Evolutionary conservation across 768 basidiomycete genomes (phyloP).

Genomic region (Leccinellum rugosiceps): DNA sequence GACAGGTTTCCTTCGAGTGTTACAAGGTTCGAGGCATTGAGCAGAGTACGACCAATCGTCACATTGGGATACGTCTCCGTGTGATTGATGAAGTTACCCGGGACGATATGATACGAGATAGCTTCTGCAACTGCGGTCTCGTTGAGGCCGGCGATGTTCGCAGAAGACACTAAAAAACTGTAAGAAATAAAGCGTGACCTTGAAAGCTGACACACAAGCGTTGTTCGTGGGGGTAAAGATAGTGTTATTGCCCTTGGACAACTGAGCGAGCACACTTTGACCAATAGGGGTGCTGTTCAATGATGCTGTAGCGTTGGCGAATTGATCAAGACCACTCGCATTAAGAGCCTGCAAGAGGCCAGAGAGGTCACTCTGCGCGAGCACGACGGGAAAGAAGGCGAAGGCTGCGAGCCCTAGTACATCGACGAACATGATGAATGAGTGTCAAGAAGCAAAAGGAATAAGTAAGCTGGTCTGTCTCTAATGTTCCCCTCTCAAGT

Average conservation of each 20-base stretch:
- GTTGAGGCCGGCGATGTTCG: constrained; percentile 23
- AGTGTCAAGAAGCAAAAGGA: neutral
- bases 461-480: neutral
- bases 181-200: neutral
- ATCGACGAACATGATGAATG: constrained; percentile 19
- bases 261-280: constrained; percentile 38
- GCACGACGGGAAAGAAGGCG: constrained; percentile 25
- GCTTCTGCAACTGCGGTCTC: constrained; percentile 41
- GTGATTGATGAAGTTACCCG: constrained; percentile 46
- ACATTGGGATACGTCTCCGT: constrained; percentile 50
- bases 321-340: constrained; percentile 37
- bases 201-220: constrained; percentile 43
- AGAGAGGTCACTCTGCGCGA: constrained; percentile 32
- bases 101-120: constrained; percentile 55
- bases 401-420: constrained; percentile 7
- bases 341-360: constrained; percentile 39
- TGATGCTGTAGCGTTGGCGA: constrained; percentile 37
- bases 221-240: constrained; percentile 56
- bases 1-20: constrained; percentile 54
- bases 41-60: constrained; percentile 63
- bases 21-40: constrained; percentile 47
- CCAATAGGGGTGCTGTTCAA: constrained; percentile 47
- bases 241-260: constrained; percentile 45
- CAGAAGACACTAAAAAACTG: constrained; percentile 3
- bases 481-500: neutral